These are phyloP conservation scores for Cryptosporidium xiaoi DNA, from an alignment of 169 alveolate genomes.

Conservation along the genomic window DNA sequence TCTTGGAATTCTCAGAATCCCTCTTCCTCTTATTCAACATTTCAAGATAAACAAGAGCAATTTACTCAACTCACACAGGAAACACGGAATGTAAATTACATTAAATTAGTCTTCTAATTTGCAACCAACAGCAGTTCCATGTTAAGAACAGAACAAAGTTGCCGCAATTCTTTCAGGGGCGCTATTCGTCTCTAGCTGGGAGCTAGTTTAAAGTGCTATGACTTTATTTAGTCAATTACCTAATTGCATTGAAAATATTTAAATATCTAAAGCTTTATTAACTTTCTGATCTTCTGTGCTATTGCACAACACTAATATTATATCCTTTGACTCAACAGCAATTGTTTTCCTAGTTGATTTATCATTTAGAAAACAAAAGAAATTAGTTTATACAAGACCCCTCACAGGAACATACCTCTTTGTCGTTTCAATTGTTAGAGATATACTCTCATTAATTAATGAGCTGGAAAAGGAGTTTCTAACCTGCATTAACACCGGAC, in stretches of 20 bases:
- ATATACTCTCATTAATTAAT: slow-evolving; percentile 11
- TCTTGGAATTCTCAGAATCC: neutral
- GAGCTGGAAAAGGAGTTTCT: slow-evolving; percentile 64
- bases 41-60: slow-evolving; percentile 4
- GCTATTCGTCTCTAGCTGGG: neutral
- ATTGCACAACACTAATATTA: slow-evolving; percentile 32
- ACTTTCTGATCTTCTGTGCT: slow-evolving; percentile 2
- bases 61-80: neutral
- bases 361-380: neutral
- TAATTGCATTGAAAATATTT: too few relatives aligned
- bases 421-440: slow-evolving; percentile 57
- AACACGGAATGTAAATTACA: too few relatives aligned
- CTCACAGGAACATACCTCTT: slow-evolving; percentile 24
- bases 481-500: slow-evolving; percentile 41
- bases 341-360: slow-evolving; percentile 13
- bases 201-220: neutral
- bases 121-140: too few relatives aligned
- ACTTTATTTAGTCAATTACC: too few relatives aligned
- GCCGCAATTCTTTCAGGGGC: slow-evolving; percentile 1
- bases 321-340: slow-evolving; percentile 38
- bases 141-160: too few relatives aligned
- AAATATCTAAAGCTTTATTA: slow-evolving; percentile 2
- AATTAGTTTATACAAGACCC: neutral
- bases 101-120: too few relatives aligned
- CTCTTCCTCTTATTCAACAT: slow-evolving; percentile 55